phyloP scores from a whole-genome alignment of 495 filamentous ascomycete genomes.

The Penicillium pulvis region DNA sequence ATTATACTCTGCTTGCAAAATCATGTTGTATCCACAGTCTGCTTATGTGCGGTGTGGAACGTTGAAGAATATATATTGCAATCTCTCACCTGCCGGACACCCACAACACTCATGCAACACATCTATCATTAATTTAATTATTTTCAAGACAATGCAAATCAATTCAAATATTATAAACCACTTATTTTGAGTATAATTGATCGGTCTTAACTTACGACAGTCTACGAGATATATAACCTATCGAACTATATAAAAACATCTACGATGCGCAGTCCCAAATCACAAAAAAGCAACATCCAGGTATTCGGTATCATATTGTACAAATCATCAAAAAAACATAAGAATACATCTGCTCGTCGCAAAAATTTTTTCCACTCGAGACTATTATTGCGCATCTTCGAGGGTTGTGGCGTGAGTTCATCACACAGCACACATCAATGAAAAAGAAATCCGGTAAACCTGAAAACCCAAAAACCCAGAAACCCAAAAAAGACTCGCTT shows the following conservation, averaged over 20 bases:
- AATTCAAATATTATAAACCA: too few relatives aligned
- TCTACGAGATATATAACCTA: neutral
- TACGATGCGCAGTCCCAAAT: neutral
- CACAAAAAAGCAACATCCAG: neutral
- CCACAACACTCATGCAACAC: too few relatives aligned
- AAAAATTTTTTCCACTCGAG: neutral
- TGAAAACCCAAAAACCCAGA: conserved; percentile 2
- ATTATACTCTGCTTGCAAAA: too few relatives aligned
- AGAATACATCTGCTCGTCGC: neutral
- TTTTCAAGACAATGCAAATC: too few relatives aligned
- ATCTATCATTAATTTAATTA: too few relatives aligned
- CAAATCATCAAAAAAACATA: neutral
- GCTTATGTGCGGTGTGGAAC: too few relatives aligned
- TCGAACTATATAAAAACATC: neutral
- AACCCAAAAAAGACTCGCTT: conserved; percentile 13
- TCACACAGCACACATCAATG: conserved; percentile 3
- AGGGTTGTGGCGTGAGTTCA: conserved; percentile 4
- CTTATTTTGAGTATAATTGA: neutral
- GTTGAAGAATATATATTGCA: too few relatives aligned
- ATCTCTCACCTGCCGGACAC: too few relatives aligned
- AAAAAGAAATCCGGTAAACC: conserved; percentile 2
- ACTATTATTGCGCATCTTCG: neutral
- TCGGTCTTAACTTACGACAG: neutral
- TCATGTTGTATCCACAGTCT: too few relatives aligned
- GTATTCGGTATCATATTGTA: neutral